Evolutionary conservation across 2,329 filamentous ascomycete genomes (phyloP).

Genomic region (Pseudohalonectria lignicola): DNA sequence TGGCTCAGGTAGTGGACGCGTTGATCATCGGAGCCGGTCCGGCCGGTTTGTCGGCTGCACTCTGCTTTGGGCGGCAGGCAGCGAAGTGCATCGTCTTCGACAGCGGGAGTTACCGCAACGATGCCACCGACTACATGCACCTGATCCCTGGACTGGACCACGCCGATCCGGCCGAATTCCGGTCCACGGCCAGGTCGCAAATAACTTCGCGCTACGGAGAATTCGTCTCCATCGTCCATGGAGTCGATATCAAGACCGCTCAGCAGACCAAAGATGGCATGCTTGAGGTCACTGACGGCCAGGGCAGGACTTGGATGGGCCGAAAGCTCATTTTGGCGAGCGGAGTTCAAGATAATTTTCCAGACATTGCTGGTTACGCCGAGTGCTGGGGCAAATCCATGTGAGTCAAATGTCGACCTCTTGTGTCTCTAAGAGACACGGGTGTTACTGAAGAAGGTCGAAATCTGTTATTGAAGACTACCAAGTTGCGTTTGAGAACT

Average conservation of each 20-base stretch:
- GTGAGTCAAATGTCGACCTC: no score
- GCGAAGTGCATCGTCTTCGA: conserved; percentile 37
- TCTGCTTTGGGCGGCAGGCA: conserved; percentile 35
- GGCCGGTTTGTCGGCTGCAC: conserved; percentile 14
- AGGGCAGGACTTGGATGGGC: conserved; percentile 31
- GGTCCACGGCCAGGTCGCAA: conserved; percentile 20
- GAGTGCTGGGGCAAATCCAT: conserved; percentile 43
- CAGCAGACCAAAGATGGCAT: conserved; percentile 13
- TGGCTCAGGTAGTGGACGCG: no score
- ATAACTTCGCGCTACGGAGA: conserved; percentile 21
- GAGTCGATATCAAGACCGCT: conserved; percentile 15
- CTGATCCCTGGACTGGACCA: conserved; percentile 28
- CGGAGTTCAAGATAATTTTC: conserved; percentile 39
- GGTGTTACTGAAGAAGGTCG: no score
- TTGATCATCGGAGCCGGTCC: background rate
- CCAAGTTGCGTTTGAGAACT: no score
- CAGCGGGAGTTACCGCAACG: conserved; percentile 38
- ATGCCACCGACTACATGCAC: conserved; percentile 34
- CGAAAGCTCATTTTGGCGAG: conserved; percentile 44
- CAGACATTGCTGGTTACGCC: conserved; percentile 38
- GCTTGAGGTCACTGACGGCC: conserved; percentile 27
- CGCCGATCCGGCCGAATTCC: conserved; percentile 19
- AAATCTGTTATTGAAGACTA: no score
- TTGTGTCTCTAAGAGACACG: no score
- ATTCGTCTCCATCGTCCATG: conserved; percentile 20